phyloP scores from a whole-genome alignment of 345 rosid species.

The Euphorbia peplus region DNA sequence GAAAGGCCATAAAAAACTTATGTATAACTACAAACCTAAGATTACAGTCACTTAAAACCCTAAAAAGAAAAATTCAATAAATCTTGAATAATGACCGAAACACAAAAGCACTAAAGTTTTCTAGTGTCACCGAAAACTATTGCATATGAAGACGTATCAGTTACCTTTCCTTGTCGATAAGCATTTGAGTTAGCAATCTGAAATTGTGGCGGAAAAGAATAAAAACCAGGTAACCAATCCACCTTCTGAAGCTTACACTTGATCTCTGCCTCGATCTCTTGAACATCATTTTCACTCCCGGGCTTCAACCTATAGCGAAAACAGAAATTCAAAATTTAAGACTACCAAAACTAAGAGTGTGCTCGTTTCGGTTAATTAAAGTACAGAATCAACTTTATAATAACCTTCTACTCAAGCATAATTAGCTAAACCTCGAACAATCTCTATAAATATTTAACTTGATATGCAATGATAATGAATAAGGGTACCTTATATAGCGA shows the following conservation, averaged over 20 bases:
- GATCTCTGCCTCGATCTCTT: constrained; percentile 62
- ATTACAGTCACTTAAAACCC: not conserved
- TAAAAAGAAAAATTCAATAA: not conserved
- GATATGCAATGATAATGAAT: not conserved
- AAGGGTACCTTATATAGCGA: constrained; percentile 66
- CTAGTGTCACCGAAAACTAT: not conserved
- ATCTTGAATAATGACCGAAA: not conserved
- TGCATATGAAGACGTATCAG: too few relatives aligned
- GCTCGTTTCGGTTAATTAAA: too few relatives aligned
- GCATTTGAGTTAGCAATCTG: constrained; percentile 70
- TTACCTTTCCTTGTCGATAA: constrained; percentile 73
- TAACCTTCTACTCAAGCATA: too few relatives aligned
- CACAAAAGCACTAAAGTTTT: not conserved
- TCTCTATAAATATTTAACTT: too few relatives aligned
- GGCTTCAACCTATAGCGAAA: constrained; percentile 63
- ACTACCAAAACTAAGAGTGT: constrained; percentile 1
- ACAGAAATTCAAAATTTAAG: not conserved
- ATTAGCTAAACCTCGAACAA: too few relatives aligned
- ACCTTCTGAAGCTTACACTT: constrained; percentile 64
- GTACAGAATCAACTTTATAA: too few relatives aligned
- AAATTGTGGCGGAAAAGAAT: constrained; percentile 64
- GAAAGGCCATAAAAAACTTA: constrained; percentile 11
- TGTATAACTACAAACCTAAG: not conserved
- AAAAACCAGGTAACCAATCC: constrained; percentile 71
- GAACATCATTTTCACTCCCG: constrained; percentile 43